A percentile compares a stretch with the other conserved stretches of the same genome.
phyloP scores from a whole-genome alignment of 164 flowering plant species.

The Berberis vulgaris region DNA sequence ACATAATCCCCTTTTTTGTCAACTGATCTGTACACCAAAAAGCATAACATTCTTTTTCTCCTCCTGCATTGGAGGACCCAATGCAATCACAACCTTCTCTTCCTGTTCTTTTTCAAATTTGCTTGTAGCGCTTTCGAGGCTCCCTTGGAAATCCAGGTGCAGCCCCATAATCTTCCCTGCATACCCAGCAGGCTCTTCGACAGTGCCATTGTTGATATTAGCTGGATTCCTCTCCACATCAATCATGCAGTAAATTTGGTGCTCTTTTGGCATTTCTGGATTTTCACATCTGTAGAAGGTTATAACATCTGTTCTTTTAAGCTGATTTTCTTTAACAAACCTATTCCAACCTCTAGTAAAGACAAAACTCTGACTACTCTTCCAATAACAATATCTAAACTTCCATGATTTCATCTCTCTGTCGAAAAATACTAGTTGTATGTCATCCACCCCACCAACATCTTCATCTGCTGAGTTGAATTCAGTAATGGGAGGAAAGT shows the following conservation, averaged over 20 bases:
- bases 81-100: conserved; percentile 6
- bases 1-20: not conserved
- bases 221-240: conserved; percentile 13
- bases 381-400: conserved; percentile 81
- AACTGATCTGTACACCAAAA: not conserved
- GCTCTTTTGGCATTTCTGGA: conserved; percentile 6
- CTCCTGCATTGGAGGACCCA: not conserved
- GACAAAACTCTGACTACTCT: conserved; percentile 77
- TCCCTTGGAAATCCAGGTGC: conserved; percentile 11
- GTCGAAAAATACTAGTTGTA: conserved; percentile 42
- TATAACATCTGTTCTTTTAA: conserved; percentile 46
- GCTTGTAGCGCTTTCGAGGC: not conserved
- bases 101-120: not conserved
- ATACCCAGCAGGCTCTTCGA: not conserved
- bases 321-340: conserved; percentile 55
- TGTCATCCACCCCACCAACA: conserved; percentile 21
- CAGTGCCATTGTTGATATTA: conserved; percentile 2
- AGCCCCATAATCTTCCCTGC: conserved; percentile 9
- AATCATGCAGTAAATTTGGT: conserved; percentile 16
- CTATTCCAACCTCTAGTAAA: conserved; percentile 73
- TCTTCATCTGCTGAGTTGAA: conserved; percentile 1
- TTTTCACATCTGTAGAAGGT: conserved; percentile 31
- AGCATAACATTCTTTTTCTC: not conserved
- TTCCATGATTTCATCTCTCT: conserved; percentile 41
- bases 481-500: conserved; percentile 34